A percentile compares a stretch with the other conserved stretches of the same genome.
phyloP scores from a whole-genome alignment of 1,139 yeast species.

The Blastobotrys elegans region DNA sequence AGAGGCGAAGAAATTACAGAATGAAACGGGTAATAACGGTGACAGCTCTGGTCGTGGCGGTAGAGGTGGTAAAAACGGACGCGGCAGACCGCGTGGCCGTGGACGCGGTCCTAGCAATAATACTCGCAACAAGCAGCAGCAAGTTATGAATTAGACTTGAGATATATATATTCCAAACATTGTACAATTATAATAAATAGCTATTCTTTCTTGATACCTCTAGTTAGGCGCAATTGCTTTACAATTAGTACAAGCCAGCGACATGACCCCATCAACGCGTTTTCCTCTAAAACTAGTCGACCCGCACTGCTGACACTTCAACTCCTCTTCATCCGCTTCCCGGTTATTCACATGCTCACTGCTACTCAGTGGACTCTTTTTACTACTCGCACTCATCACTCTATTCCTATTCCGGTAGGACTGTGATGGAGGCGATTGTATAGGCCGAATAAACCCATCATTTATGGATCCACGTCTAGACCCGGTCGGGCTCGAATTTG shows the following conservation, averaged over 20 bases:
- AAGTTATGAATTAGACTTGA: no score
- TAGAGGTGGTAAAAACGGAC: background rate
- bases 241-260: constrained; percentile 19
- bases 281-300: constrained; percentile 21
- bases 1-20: constrained; percentile 37
- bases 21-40: background rate
- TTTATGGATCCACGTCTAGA: constrained; percentile 10
- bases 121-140: no score
- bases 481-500: constrained; percentile 7
- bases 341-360: background rate
- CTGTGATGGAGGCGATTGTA: constrained; percentile 4
- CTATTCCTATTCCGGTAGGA: background rate
- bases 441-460: background rate
- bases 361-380: background rate
- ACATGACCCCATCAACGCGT: constrained; percentile 17
- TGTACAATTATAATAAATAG: no score
- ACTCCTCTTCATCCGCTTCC: constrained; percentile 6
- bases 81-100: constrained; percentile 2
- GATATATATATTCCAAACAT: no score
- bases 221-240: constrained; percentile 6
- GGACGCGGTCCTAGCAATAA: constrained; percentile 6
- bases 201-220: no score
- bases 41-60: background rate
- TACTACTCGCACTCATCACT: background rate
- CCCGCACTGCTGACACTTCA: constrained; percentile 18